Base-by-base conservation (phyloP, 768 basidiomycete species). In the Mrakia blollopis region DNA sequence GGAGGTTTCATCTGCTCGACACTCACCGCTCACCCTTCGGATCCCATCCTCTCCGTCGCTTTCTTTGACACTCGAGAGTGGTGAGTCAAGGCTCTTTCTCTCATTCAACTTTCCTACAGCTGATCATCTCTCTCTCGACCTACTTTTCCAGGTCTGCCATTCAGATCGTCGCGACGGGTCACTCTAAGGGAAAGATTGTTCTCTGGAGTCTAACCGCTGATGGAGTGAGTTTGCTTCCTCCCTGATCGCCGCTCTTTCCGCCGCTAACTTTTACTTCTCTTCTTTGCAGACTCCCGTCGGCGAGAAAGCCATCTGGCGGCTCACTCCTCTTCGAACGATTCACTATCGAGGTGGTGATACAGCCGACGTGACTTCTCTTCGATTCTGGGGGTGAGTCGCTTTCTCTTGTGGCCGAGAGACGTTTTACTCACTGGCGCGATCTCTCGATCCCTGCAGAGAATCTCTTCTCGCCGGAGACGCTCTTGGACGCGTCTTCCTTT, bases 11-110 rank as follows among this genome's bases (percentile, higher is more conserved):
- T 77, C 37, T 68, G 74, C 52, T 74, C 52, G 10, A 77, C 73
- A 1, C 77, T 93, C 47, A 90, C 92, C 79, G 85, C 93, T 1
- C 85, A 86, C 4, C 87, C 30, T 83, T 85, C 78, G 30, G 82
- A 89, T 76, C 83, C 81, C 63, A 83, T 95, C 73, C 91, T 90
- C 0, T 89, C 91, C 0, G 83, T 97, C 71, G 89, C 91, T 0
- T 96, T 96, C 85, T 91, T 93, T 77, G 92, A 95, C 81, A 74
- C 73, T 25, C 88, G 94, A 47, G 94, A 96, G 80, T 96, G 92
- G 82, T 89, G 91, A 0, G 86, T 87, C 78, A 85, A 89, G 0
- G 25, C 8, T 18, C 11, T n/a, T 13, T 54, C 2, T n/a, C 23
- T n/a, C 21, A 2, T n/a, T 72, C 25, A 30, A 8, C 50, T 52